Evolutionary conservation across 176 grass and related monocot species (phyloP), one percentile per base, ranked within the genome.

Genomic region (Cenchrus purpureus): DNA sequence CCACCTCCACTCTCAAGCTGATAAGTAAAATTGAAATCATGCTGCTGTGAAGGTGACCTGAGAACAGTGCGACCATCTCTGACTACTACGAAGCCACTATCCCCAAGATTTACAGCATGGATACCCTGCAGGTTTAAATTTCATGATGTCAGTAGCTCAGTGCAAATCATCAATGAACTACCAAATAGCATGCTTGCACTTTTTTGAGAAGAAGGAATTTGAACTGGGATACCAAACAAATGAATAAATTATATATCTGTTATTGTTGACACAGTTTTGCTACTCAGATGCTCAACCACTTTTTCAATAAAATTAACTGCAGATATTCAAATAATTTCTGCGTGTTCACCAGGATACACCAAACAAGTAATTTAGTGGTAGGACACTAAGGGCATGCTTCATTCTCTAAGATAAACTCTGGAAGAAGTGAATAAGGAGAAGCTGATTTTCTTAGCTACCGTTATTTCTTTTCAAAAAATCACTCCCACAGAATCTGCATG

Each of bases 1-100:
- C 89, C 81, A 99, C 95, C 95, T 42, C 90, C 94, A 80, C 97
- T 87, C 88, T 99, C 97, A 10, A 99, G 97, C 86, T 99, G 97
- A 80, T 94, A 99, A 78, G 97, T 99, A 57, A 99, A 92, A 89
- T 99, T 99, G 84, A 99, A 99, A 82, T 99, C 97, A 89, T 99
- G 97, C 69, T 99, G 97, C 62, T 99, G 97, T 11, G 89, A 87
- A 73, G 97, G 97, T 55, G 97, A 99, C 49, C 83, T 96, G 20
- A 94, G 91, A 86, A 99, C 73, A 52, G 94, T 99, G 56, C 86
- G 90, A 4, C 97, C 94, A 89, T 97, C 94, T 68, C 97, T 91
- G 74, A 99, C 88, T 51, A 97, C 90, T 68, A 99, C 66, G 31
- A 99, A 99, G 44, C 97, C 97, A 53, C 97, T 99, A 70, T 99